A percentile compares a stretch with the other conserved stretches of the same genome.
These are phyloP conservation scores for Schrenkiella parvula DNA, from an alignment of 345 rosid species.

Conservation along the genomic window DNA sequence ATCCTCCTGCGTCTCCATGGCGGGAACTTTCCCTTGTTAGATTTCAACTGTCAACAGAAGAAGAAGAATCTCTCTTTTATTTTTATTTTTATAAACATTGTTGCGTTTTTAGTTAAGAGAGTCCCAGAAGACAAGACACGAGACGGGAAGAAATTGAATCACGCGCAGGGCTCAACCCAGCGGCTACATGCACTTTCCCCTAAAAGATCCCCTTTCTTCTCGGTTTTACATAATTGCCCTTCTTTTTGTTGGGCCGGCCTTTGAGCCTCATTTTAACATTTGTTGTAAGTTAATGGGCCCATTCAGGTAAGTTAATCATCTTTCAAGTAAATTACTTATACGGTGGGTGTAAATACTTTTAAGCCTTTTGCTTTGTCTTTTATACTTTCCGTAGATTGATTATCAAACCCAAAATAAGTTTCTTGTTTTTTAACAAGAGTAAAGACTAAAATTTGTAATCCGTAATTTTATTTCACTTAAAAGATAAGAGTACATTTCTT, in stretches of 20 bases:
- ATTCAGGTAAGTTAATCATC: too few species aligned
- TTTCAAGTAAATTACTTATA: too few species aligned
- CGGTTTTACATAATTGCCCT: background rate
- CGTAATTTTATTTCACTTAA: too few species aligned
- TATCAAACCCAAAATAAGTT: too few species aligned
- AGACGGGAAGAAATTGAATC: background rate
- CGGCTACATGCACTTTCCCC: background rate
- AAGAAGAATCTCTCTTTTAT: too few species aligned
- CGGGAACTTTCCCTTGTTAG: constrained; percentile 43
- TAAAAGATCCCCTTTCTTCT: background rate
- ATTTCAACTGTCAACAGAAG: constrained; percentile 15
- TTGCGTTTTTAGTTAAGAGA: background rate
- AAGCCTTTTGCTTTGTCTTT: too few species aligned
- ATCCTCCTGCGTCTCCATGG: constrained; percentile 67
- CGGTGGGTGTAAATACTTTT: too few species aligned
- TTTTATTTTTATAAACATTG: background rate
- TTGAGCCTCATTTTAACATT: background rate
- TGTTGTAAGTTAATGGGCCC: background rate
- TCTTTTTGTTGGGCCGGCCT: background rate
- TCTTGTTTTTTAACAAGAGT: too few species aligned
- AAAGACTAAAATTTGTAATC: too few species aligned
- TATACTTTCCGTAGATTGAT: too few species aligned
- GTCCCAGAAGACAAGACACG: too few species aligned
- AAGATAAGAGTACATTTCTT: background rate
- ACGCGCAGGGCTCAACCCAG: background rate